Conservation (phyloP, 305 asterid species). For the Fraxinus dipetala region DNA sequence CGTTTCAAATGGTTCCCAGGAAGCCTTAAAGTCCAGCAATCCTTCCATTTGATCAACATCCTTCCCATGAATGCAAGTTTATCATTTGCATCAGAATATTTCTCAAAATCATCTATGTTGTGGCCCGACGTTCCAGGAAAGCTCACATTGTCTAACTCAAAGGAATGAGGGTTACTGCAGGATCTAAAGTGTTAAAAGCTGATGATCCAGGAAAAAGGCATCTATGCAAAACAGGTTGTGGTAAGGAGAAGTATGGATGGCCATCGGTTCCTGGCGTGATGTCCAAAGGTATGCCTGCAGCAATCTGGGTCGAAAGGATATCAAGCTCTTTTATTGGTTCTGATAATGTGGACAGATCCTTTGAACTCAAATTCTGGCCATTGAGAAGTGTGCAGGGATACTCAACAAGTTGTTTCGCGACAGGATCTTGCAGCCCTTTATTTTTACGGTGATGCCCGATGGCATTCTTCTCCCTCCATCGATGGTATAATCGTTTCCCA, state of each 20-base stretch:
- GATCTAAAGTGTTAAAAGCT: conserved; percentile 87
- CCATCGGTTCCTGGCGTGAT: conserved; percentile 79
- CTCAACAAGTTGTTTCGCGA: conserved; percentile 34
- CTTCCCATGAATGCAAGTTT: conserved; percentile 77
- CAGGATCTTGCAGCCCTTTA: background rate
- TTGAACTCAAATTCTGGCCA: conserved; percentile 81
- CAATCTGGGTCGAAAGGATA: conserved; percentile 84
- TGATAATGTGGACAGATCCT: conserved; percentile 70
- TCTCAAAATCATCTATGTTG: conserved; percentile 80
- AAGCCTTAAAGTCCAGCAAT: background rate
- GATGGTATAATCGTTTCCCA: too few relatives aligned
- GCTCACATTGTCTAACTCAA: conserved; percentile 81
- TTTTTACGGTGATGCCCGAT: background rate
- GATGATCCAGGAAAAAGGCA: conserved; percentile 93
- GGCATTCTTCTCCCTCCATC: background rate
- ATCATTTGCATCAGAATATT: conserved; percentile 66
- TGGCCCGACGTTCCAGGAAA: conserved; percentile 94
- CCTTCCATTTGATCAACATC: conserved; percentile 41
- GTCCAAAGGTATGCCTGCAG: conserved; percentile 73
- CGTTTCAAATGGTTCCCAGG: background rate
- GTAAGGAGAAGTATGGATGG: background rate
- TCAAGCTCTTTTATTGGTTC: conserved; percentile 91
- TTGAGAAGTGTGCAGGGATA: conserved; percentile 67
- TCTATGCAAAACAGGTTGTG: conserved; percentile 56
- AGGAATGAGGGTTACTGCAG: conserved; percentile 87